Base-by-base conservation (phyloP, 1,139 yeast genomes). In the Pneumocystis murina region DNA sequence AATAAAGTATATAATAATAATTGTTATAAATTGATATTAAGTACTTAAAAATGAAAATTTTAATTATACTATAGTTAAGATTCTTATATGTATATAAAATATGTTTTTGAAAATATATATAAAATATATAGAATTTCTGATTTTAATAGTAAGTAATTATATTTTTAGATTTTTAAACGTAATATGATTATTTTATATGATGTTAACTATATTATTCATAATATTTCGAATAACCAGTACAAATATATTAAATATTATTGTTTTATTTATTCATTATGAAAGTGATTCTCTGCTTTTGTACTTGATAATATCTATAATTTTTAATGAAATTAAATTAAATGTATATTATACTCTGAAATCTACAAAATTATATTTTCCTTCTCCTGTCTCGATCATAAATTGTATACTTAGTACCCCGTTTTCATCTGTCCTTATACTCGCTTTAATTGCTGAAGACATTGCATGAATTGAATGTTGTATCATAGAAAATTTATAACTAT, bases 321-420 rank as follows among this genome's bases (percentile, higher is more conserved):
- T 48, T 48, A 48, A 20, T 48, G 16, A 3, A 48, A 48, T 20
- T 48, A 48, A 48, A 24, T 48, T 24, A 48, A 48, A 48, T 2
- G 3, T 20, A 58, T 20, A 38, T 58, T 17, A 30, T 58, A 64
- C 59, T 39, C 66, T 57, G 59, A 64, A 64, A 38, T 64, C 66
- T 55, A 64, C 65, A 36, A 64, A 64, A 20, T 63, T 64, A 43
- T 63, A 40, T 30, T 63, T 55, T 14, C 66, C 61, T 16, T 64
- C 64, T 39, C 68, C 68, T 6, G 65, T 65, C 12, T 64, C 68
- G 59, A 69, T 68, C 70, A 69, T 68, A 59, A 65, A 66, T 40
- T 69, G 71, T 17, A 69, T 65, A 17, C 70, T 68, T 64, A 69
- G 61, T n/a, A 67, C 62, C 3, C 71, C 71, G 40, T 67, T 61